Percentiles rank a stretch among this genome's conserved stretches.
phyloP scores from a whole-genome alignment of 73 alveolate species.

The Paramecium caudatum region DNA sequence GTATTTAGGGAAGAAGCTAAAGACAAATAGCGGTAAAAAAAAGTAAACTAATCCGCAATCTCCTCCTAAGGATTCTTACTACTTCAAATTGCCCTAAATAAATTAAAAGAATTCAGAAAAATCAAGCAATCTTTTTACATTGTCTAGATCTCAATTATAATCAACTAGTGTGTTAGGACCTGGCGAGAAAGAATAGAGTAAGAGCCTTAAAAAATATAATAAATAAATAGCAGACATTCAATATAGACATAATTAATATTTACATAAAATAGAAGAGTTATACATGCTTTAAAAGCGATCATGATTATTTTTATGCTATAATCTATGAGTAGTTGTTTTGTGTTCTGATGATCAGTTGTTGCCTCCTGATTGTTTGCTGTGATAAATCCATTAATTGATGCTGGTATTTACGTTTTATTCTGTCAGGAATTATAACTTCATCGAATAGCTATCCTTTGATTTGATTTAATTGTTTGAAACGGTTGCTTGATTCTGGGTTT shows the following conservation, averaged over 20 bases:
- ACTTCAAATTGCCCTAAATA: not conserved
- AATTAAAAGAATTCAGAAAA: slow-evolving; percentile 12
- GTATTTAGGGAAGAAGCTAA: not conserved
- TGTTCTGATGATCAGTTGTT: not conserved
- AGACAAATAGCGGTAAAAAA: not conserved
- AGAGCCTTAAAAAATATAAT: slow-evolving; percentile 9
- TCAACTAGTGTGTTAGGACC: not conserved
- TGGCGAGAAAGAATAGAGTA: not conserved
- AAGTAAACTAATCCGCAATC: slow-evolving; percentile 6
- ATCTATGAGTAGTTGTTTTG: not conserved
- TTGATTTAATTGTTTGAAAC: not conserved
- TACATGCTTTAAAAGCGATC: slow-evolving; percentile 3
- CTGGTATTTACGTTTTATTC: not conserved
- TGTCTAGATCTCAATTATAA: not conserved
- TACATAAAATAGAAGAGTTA: slow-evolving; percentile 7
- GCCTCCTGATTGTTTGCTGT: too few species aligned
- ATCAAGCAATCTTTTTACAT: not conserved
- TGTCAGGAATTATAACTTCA: slow-evolving; percentile 4
- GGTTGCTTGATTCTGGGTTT: not conserved
- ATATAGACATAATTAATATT: slow-evolving; percentile 13
- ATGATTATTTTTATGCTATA: not conserved
- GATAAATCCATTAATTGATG: not conserved
- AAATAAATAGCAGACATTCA: slow-evolving; percentile 29
- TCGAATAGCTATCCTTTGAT: slow-evolving; percentile 1
- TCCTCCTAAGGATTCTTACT: not conserved